These are phyloP conservation scores for Teunomyces funiuensis DNA, from an alignment of 805 yeast genomes.

Conservation along the genomic window DNA sequence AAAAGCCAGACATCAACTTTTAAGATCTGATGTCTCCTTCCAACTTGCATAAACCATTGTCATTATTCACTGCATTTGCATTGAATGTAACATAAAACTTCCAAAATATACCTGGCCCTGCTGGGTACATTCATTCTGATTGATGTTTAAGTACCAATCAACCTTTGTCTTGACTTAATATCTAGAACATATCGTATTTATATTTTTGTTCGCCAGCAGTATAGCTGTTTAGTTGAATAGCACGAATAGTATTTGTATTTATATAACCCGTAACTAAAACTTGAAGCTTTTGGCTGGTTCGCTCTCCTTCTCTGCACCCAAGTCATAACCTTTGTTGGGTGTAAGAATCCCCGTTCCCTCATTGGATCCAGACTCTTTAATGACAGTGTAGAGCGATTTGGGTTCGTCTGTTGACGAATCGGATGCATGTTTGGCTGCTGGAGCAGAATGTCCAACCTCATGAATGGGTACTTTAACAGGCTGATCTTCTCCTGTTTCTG, in stretches of 20 bases:
- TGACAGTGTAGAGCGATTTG: conserved; percentile 21
- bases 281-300: conserved; percentile 9
- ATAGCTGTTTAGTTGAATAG: conserved; percentile 2
- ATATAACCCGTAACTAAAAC: conserved; percentile 6
- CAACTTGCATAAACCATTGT: conserved; percentile 13
- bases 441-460: conserved; percentile 12
- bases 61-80: conserved; percentile 5
- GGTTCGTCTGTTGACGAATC: background rate
- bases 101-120: conserved; percentile 3
- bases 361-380: conserved; percentile 17
- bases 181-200: conserved; percentile 4
- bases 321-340: conserved; percentile 15
- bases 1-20: conserved; percentile 40
- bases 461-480: conserved; percentile 12
- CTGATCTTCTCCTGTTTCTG: conserved; percentile 35
- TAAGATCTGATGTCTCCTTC: conserved; percentile 12
- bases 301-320: conserved; percentile 2
- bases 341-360: conserved; percentile 10
- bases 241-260: conserved; percentile 1
- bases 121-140: conserved; percentile 4
- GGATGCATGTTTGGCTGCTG: background rate
- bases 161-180: conserved; percentile 4
- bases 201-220: conserved; percentile 2
- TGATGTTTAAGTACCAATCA: background rate
- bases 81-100: conserved; percentile 2